These are phyloP conservation scores for Podila epicladia DNA, from an alignment of 192 early-diverging fungal species.

Conservation along the genomic window DNA sequence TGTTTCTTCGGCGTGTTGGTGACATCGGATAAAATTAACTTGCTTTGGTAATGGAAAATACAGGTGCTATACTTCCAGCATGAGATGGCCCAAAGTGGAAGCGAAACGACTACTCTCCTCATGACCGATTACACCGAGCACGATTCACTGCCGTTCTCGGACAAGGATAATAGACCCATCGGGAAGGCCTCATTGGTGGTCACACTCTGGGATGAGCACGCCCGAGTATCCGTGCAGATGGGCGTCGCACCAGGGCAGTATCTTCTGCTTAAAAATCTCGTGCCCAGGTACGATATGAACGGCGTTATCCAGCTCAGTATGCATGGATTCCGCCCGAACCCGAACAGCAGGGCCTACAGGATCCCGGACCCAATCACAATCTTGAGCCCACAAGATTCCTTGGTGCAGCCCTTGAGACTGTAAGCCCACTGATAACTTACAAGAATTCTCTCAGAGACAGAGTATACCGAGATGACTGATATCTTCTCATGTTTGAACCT, in stretches of 20 bases:
- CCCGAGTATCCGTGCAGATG: neutral
- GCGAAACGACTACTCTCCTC: neutral
- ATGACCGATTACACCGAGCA: constrained; percentile 47
- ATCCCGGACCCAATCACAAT: neutral
- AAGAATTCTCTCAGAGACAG: too few relatives aligned
- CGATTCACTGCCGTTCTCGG: constrained; percentile 4
- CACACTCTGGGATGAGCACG: constrained; percentile 44
- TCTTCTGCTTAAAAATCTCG: constrained; percentile 25
- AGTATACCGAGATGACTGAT: too few relatives aligned
- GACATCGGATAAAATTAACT: neutral
- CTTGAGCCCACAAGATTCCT: neutral
- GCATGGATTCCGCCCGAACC: neutral
- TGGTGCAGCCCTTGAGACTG: neutral
- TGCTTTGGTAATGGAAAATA: neutral
- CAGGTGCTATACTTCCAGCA: constrained; percentile 22
- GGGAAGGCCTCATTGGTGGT: constrained; percentile 24
- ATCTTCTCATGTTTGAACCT: too few relatives aligned
- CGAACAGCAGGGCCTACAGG: neutral
- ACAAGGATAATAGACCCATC: constrained; percentile 4
- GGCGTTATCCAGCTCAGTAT: constrained; percentile 1
- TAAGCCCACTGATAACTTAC: neutral
- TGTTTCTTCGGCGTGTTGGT: neutral
- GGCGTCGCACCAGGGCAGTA: constrained; percentile 7
- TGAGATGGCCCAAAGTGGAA: neutral
- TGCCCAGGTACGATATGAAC: neutral